Conservation (phyloP, 2,329 filamentous ascomycete genomes). For the Microsporum ferrugineum region DNA sequence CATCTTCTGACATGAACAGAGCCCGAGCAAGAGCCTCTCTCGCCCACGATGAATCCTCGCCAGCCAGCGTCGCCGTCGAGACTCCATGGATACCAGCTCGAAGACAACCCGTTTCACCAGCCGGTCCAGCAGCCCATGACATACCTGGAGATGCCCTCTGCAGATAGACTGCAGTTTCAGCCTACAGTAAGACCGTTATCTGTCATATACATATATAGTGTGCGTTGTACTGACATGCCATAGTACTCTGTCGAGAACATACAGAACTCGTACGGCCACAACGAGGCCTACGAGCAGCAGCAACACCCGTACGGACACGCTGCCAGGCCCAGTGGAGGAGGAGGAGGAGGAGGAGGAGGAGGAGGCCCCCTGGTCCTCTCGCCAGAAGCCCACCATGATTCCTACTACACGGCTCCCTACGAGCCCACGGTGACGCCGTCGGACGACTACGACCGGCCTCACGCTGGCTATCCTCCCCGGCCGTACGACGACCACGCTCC, state of each 20-base stretch:
- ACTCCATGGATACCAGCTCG: constrained; percentile 70
- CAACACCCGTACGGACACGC: constrained; percentile 32
- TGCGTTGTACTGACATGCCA: not conserved
- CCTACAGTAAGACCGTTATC: constrained; percentile 55
- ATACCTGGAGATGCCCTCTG: constrained; percentile 58
- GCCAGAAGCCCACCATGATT: constrained; percentile 76
- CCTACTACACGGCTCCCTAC: constrained; percentile 75
- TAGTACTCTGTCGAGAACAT: constrained; percentile 63
- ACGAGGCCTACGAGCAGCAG: constrained; percentile 48
- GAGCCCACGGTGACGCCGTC: constrained; percentile 49
- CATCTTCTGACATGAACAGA: not conserved
- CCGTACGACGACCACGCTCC: constrained; percentile 60
- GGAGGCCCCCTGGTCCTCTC: constrained; percentile 49
- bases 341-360: constrained; percentile 22
- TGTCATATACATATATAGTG: not conserved
- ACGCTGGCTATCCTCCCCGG: constrained; percentile 43
- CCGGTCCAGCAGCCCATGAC: constrained; percentile 20
- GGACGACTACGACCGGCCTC: constrained; percentile 45
- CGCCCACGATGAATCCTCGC: constrained; percentile 4
- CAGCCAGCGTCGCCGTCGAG: constrained; percentile 53
- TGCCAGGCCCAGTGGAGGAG: constrained; percentile 33
- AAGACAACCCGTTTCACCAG: constrained; percentile 59
- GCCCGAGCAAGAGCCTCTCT: not conserved
- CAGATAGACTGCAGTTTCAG: constrained; percentile 70
- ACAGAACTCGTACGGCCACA: constrained; percentile 50